phyloP scores from a whole-genome alignment of 371 early-diverging fungal genomes.

The Actinomortierella wolfii region DNA sequence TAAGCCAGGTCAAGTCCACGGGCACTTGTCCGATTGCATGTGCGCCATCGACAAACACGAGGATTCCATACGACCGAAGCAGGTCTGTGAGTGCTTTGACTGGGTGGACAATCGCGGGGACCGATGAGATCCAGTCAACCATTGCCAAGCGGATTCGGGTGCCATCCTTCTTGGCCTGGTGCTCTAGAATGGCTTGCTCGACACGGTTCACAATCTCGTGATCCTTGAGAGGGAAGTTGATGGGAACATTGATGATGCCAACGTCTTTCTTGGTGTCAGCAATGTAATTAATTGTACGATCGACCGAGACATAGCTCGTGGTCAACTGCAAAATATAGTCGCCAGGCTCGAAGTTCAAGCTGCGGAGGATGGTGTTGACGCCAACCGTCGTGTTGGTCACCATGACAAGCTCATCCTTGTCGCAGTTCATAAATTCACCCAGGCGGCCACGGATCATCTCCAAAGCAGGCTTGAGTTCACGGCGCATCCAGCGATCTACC shows the following conservation, averaged over 20 bases:
- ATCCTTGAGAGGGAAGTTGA: constrained; percentile 37
- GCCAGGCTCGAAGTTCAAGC: constrained; percentile 44
- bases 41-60: constrained; percentile 73
- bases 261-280: constrained; percentile 40
- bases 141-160: constrained; percentile 54
- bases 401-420: constrained; percentile 49
- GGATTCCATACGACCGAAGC: constrained; percentile 54
- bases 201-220: constrained; percentile 44
- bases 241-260: constrained; percentile 29
- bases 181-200: constrained; percentile 44
- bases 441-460: constrained; percentile 21
- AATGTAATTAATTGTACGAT: constrained; percentile 44
- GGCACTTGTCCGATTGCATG: constrained; percentile 75
- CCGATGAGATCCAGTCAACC: constrained; percentile 64
- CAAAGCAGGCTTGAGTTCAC: constrained; percentile 23
- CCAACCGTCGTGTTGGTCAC: constrained; percentile 54
- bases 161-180: constrained; percentile 41
- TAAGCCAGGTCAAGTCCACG: constrained; percentile 53
- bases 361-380: constrained; percentile 50
- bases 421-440: constrained; percentile 44
- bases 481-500: constrained; percentile 44
- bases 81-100: constrained; percentile 57
- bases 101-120: constrained; percentile 60
- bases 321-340: constrained; percentile 49
- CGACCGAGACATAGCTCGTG: constrained; percentile 57